phyloP scores from a whole-genome alignment of 441 rosid genomes.

The Bocquillonia castaneifolia region DNA sequence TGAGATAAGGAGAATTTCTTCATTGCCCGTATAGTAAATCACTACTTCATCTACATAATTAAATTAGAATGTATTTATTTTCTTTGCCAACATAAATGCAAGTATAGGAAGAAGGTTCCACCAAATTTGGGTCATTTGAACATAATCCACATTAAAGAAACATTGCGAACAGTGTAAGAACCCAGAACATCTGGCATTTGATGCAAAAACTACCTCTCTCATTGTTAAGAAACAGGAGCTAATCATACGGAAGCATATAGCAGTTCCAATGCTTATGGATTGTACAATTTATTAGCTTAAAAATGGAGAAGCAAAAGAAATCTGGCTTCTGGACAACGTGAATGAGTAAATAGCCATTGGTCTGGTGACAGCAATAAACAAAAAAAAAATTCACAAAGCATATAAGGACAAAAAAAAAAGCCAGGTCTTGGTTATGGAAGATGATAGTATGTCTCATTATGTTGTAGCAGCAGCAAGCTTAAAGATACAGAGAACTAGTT shows the following conservation, averaged over 20 bases:
- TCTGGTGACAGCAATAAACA: background rate
- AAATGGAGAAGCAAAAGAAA: background rate
- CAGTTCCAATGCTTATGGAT: background rate
- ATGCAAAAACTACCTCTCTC: background rate
- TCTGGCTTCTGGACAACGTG: background rate
- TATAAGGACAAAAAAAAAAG: background rate
- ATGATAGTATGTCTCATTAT: background rate
- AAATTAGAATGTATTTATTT: background rate
- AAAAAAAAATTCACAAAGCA: background rate
- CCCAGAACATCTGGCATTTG: background rate
- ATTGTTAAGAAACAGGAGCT: background rate
- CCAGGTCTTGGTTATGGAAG: slow-evolving; percentile 5
- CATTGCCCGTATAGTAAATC: background rate
- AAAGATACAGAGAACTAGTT: background rate
- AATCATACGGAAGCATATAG: background rate
- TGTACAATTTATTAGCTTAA: background rate
- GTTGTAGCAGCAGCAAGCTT: background rate
- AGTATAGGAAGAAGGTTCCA: background rate
- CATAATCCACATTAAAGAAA: background rate
- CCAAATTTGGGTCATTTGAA: background rate
- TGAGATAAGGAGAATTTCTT: background rate
- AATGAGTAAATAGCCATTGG: background rate
- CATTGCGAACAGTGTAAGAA: background rate
- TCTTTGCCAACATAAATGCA: background rate
- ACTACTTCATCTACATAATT: background rate